phyloP scores from a whole-genome alignment of 1,139 yeast species.

The Magnusiomyces tetraspermus region DNA sequence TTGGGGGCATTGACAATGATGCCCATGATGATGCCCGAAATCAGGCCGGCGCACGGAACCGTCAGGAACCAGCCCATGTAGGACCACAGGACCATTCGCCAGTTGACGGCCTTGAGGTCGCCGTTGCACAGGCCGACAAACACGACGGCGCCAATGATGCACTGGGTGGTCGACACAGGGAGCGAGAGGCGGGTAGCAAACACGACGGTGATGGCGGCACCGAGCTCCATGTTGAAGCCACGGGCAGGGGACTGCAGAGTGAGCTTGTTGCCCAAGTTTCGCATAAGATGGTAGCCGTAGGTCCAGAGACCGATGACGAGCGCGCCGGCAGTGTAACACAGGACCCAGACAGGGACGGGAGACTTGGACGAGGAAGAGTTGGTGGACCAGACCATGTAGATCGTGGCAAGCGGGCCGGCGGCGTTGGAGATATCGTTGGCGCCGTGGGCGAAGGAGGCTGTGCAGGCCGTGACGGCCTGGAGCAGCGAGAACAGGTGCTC shows the following conservation, averaged over 20 bases:
- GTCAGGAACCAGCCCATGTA: conserved; percentile 68
- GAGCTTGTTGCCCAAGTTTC: conserved; percentile 63
- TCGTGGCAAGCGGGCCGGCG: conserved; percentile 64
- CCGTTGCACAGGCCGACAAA: conserved; percentile 66
- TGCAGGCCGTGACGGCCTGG: conserved; percentile 67
- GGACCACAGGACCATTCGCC: conserved; percentile 70
- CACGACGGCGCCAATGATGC: conserved; percentile 74
- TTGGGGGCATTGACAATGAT: conserved; percentile 61
- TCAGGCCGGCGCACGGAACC: conserved; percentile 62
- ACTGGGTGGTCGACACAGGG: conserved; percentile 71
- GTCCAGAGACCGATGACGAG: conserved; percentile 66
- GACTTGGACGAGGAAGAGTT: conserved; percentile 42
- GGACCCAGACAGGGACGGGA: conserved; percentile 63
- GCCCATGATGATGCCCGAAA: conserved; percentile 59
- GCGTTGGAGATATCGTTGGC: conserved; percentile 77
- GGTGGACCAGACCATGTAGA: conserved; percentile 52
- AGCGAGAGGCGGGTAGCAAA: conserved; percentile 66
- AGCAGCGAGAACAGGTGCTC: conserved; percentile 62
- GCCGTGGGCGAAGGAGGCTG: conserved; percentile 73
- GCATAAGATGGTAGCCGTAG: conserved; percentile 63
- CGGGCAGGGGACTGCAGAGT: conserved; percentile 72
- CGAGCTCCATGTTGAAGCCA: conserved; percentile 71
- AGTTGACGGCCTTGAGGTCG: conserved; percentile 56
- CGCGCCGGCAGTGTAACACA: conserved; percentile 59
- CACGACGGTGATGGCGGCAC: conserved; percentile 68